Percentiles rank a stretch among this genome's conserved stretches.
Evolutionary conservation across 108 stramenopile species (phyloP).

Genomic region (Nannochloropsis gaditana): DNA sequence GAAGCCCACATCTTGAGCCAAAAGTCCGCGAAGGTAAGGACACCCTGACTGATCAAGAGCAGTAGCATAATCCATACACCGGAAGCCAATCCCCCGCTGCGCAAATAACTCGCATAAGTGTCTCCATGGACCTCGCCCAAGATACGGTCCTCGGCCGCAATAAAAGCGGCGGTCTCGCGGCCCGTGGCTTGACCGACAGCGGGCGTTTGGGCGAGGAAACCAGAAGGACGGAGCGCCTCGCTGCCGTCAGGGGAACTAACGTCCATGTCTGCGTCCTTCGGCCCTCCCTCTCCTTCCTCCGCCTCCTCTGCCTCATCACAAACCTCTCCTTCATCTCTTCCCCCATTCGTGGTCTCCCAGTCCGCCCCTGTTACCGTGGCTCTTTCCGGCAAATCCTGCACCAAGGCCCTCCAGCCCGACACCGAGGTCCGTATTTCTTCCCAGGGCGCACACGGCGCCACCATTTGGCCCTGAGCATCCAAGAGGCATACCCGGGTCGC

Average conservation of each 20-base stretch:
- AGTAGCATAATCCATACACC: neutral
- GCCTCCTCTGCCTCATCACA: neutral
- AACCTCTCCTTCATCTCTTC: too few relatives aligned
- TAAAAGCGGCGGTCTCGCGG: neutral
- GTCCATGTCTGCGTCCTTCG: neutral
- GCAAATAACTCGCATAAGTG: neutral
- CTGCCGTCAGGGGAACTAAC: neutral
- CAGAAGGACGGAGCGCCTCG: neutral
- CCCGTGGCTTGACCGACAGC: neutral
- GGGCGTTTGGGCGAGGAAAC: neutral
- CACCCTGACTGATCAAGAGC: constrained; percentile 1
- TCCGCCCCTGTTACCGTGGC: neutral
- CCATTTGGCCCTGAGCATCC: neutral
- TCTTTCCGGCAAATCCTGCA: neutral
- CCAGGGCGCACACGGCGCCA: neutral
- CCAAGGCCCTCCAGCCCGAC: neutral
- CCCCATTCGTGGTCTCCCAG: neutral
- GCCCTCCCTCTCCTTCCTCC: neutral
- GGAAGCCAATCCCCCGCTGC: neutral
- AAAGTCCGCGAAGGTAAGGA: neutral
- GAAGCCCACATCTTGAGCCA: neutral
- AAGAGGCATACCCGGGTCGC: constrained; percentile 61
- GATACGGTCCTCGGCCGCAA: neutral
- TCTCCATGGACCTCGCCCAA: neutral
- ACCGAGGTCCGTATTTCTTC: neutral